Evolutionary conservation across 176 grass and related monocot species (phyloP), one percentile per base, ranked within the genome.

Genomic region (Cymbopogon citratus): DNA sequence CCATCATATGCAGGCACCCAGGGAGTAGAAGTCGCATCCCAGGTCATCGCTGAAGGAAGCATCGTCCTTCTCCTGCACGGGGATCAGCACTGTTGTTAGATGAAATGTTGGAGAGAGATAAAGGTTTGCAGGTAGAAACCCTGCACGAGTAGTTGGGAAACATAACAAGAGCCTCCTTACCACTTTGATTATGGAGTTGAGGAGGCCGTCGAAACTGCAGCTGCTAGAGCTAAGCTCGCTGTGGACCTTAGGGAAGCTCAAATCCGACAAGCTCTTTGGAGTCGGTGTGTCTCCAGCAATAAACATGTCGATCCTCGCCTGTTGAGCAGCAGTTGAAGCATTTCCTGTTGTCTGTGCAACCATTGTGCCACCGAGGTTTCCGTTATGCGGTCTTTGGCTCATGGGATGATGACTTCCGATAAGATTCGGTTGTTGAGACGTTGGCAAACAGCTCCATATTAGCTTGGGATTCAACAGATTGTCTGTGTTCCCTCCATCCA

Each of bases 161-260:
- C 41, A 56, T 75, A 51, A 26, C 5, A 41, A 40, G 6, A 15
- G 34, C 16, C 0, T 39, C 27, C 77, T 83, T 93, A 99, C 96
- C 87, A 56, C 66, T 93, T 95, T 99, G 69, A 99, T 93, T 69
- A 99, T 83, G 24, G 96, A 95, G 88, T 86, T 93, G 68, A 93
- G 90, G 68, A 95, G 85, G 9, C 90, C 89, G 6, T 95, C 89
- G 1, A 95, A 86, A 29, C 79, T 93, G 84, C 87, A 99, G 73
- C 83, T 80, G 57, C 76, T 91, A 52, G 89, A 88, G 65, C 81
- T 87, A 82, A 85, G 75, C 74, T 90, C 96, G 28, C 73, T 85
- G 36, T 90, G 87, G 40, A 83, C 59, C 57, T 75, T 91, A 43
- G 72, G 77, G 71, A 61, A 60, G 71, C 73, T 76, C 45, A 82